Base-by-base conservation (phyloP, 768 basidiomycete species). In the Lentinula sp. region DNA sequence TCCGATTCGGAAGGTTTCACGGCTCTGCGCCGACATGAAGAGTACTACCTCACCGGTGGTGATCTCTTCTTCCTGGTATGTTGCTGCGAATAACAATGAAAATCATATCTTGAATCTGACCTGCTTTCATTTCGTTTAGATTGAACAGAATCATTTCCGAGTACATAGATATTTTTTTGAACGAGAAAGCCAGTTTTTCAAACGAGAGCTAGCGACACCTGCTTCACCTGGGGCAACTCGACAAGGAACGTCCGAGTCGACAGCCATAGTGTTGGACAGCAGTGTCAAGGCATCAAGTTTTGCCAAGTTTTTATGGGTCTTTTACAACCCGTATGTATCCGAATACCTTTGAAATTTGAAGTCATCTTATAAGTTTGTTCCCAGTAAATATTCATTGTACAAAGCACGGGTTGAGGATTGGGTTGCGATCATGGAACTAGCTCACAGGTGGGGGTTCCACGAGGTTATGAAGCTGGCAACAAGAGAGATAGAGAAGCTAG, bases 321-420 rank as follows among this genome's bases (percentile, higher is more conserved):
- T 84, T 64, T 85, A 83, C 20, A 82, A 83, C 48, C 74, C 74
- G 81, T 82, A 64, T 62, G 76, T 74, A 20, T 33, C 32, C 41
- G 37, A 41, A 28, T 8, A 23, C 45, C 13, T 15, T 16, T 2
- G 28, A 28, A 33, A 33, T 42, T 60, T 28, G n/a, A 23, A 59
- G 18, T 20, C 20, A 42, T 28, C 37, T 28, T 13, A 60, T 5
- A 37, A 51, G 56, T 7, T 8, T 42, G 10, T 50, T 18, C 53
- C n/a, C 65, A 90, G 87, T 0, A 74, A 73, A 61, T 87, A 87
- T 59, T 82, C 82, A 0, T 72, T 81, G 9, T 87, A 88, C 59
- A 73, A 80, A 0, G 77, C 83, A 0, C 69, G 72, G 0, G 71
- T 81, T 5, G 74, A 77, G 0, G 77, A 79, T 18, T 91, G 89